Conservation (phyloP, 371 early-diverging fungal genomes). For the Rhizomucor miehei region DNA sequence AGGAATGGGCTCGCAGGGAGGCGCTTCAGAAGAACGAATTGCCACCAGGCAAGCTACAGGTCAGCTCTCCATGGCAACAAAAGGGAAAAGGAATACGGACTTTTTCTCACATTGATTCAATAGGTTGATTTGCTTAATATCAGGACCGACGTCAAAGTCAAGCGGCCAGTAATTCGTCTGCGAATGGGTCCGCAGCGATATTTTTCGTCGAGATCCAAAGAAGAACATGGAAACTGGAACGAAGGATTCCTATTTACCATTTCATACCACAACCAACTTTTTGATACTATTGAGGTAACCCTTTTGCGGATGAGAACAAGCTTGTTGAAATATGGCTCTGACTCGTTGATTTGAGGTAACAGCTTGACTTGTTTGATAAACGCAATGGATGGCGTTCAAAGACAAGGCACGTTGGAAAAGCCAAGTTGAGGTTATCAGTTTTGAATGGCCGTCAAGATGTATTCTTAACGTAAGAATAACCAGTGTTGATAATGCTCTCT, state of each 20-base stretch:
- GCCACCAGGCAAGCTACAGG: slow-evolving; percentile 33
- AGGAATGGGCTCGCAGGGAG: slow-evolving; percentile 27
- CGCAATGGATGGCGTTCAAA: slow-evolving; percentile 35
- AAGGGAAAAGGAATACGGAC: neutral
- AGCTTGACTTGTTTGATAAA: slow-evolving; percentile 46
- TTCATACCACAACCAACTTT: slow-evolving; percentile 74
- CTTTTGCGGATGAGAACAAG: too few relatives aligned
- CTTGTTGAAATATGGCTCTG: neutral
- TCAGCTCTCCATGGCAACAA: neutral
- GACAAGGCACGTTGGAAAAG: slow-evolving; percentile 40
- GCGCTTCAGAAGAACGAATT: slow-evolving; percentile 11
- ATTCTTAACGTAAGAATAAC: slow-evolving; percentile 39
- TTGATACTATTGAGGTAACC: slow-evolving; percentile 61
- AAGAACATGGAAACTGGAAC: slow-evolving; percentile 68
- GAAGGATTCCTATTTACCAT: slow-evolving; percentile 71
- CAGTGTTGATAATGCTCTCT: too few relatives aligned
- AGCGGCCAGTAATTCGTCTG: slow-evolving; percentile 30
- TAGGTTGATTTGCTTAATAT: slow-evolving; percentile 43
- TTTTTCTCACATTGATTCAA: neutral
- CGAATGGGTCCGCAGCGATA: slow-evolving; percentile 38
- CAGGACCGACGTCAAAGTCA: slow-evolving; percentile 23
- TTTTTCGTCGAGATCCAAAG: slow-evolving; percentile 24
- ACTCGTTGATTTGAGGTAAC: slow-evolving; percentile 5
- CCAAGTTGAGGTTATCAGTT: slow-evolving; percentile 37
- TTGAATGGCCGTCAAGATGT: slow-evolving; percentile 36